Evolutionary conservation across 306 rosid species (phyloP), one percentile per base, ranked within the genome.

Genomic region (Malus sylvestris): DNA sequence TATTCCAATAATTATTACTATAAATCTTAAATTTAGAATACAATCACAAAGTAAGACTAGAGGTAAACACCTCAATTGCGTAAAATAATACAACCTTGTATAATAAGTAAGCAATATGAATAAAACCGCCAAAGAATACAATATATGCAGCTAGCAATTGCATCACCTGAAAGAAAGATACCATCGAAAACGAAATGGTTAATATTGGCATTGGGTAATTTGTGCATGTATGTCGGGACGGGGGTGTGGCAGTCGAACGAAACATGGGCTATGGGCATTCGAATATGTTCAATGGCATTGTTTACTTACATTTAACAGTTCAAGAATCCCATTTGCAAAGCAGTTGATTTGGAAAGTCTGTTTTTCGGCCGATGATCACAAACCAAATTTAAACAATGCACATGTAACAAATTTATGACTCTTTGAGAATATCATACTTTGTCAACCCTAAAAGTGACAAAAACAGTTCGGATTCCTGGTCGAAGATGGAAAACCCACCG

Each of bases 81-180:
- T 71, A 67, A 77, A 78, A 19, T 8, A 16, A 51, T 51, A 51
- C 55, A 66, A 68, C 68, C 78, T 83, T 55, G 57, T 67, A 76
- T 66, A 76, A 42, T 64, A 72, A 35, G 45, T 9, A 40, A 65
- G 19, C 69, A 42, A 8, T 29, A 16, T 25, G 67, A 45, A 33
- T 42, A 45, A 27, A 72, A 71, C 40, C 72, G 67, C 81, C 46
- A 75, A 11, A 65, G 70, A 65, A 67, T 35, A 62, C 57, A 58
- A 35, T 74, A 79, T 74, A 69, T 27, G 79, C 76, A 77, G 73
- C 81, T 73, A 32, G 57, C 81, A 55, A 61, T 42, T 51, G 70
- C 70, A 61, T 40, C 46, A 76, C 85, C 87, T 86, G 81, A 57
- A 78, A 60, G 13, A 70, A 64, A 58, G 40, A 76, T 1, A 77